Percentiles rank a stretch among this genome's conserved stretches.
Evolutionary conservation across 768 basidiomycete species (phyloP).

Genomic region (Gymnopilus dilepis): DNA sequence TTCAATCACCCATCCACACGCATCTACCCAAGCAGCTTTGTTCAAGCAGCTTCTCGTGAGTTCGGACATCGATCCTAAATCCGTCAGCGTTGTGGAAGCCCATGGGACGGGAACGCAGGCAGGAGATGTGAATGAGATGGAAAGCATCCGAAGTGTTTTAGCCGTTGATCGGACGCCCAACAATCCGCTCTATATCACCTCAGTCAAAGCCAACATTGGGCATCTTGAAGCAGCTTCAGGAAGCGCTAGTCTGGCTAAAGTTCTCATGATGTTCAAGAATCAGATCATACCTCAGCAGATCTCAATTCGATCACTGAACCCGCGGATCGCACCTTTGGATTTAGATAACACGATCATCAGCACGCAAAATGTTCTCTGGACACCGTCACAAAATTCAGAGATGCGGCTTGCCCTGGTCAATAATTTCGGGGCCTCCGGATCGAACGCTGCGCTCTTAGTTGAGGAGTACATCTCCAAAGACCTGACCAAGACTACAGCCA

Average conservation of each 20-base stretch:
- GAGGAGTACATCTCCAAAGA: conserved; percentile 51
- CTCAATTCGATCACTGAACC: conserved; percentile 61
- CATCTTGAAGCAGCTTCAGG: conserved; percentile 82
- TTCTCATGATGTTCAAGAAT: conserved; percentile 70
- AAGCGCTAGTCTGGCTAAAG: conserved; percentile 70
- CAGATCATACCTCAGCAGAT: conserved; percentile 63
- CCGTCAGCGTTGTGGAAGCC: conserved; percentile 70
- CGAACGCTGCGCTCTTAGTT: conserved; percentile 65
- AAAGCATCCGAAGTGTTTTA: conserved; percentile 64
- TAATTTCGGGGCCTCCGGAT: conserved; percentile 79
- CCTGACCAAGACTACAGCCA: conserved; percentile 8
- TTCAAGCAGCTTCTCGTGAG: conserved; percentile 51
- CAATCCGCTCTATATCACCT: conserved; percentile 68
- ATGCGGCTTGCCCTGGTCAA: conserved; percentile 66
- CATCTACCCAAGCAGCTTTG: conserved; percentile 62
- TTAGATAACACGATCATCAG: conserved; percentile 56
- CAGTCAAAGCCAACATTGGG: conserved; percentile 76
- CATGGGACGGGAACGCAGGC: conserved; percentile 79
- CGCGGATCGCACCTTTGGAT: conserved; percentile 53
- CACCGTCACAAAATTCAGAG: conserved; percentile 31
- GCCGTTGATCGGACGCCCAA: conserved; percentile 41
- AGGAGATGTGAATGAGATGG: conserved; percentile 70
- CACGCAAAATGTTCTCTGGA: conserved; percentile 47
- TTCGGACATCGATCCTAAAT: conserved; percentile 47
- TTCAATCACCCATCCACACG: conserved; percentile 79